Conservation (phyloP, 208 protist genomes). For the Crithidia expoeki region DNA sequence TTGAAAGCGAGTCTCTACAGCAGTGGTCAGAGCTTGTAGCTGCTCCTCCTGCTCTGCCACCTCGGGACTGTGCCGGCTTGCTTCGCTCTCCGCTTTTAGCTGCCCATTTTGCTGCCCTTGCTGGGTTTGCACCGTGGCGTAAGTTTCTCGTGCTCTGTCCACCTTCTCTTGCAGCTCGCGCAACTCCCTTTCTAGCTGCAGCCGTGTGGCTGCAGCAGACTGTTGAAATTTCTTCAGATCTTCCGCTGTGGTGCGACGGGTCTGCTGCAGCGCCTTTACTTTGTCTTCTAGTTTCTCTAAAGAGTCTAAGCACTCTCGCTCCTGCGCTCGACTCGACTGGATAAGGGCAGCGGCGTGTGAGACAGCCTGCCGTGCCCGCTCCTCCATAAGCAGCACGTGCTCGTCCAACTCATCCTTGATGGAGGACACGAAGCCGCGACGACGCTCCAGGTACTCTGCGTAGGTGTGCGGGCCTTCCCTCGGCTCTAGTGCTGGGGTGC, state of each 20-base stretch:
- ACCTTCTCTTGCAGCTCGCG: not conserved
- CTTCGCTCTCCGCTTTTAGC: conserved; percentile 2
- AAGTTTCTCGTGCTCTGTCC: not conserved
- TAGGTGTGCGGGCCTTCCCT: conserved; percentile 11
- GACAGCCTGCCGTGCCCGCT: conserved; percentile 13
- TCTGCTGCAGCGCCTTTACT: conserved; percentile 6
- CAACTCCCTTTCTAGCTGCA: conserved; percentile 13
- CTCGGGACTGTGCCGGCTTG: not conserved
- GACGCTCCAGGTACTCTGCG: conserved; percentile 13
- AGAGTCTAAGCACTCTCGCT: conserved; percentile 12
- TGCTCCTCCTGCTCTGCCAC: not conserved
- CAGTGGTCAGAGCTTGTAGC: not conserved
- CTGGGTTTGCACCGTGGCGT: not conserved
- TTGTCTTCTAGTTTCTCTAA: conserved; percentile 1
- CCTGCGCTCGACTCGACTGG: conserved; percentile 9
- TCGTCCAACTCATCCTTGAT: conserved; percentile 18
- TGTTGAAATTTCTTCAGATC: conserved; percentile 9
- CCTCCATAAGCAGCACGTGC: conserved; percentile 16
- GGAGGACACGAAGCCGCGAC: not conserved
- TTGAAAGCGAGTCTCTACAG: conserved; percentile 18
- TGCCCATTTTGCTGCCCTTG: no score
- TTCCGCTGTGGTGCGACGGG: not conserved
- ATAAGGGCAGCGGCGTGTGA: conserved; percentile 4
- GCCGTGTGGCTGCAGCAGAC: not conserved
- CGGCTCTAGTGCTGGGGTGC: not conserved